Conservation (phyloP, 2,329 filamentous ascomycete genomes). For the Aspergillus ustus region DNA sequence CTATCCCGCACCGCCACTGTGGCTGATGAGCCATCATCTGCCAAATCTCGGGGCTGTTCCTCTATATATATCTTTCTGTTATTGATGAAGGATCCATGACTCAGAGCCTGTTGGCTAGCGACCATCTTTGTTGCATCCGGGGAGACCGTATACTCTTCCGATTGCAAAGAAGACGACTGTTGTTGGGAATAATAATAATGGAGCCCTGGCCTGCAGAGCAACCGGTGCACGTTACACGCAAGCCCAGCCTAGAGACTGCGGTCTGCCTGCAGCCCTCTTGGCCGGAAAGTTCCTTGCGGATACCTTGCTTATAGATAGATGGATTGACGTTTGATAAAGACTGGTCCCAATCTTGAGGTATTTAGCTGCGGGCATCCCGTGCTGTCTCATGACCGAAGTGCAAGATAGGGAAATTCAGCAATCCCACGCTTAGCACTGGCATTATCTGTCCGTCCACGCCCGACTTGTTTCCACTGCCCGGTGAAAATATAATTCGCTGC, state of each 20-base stretch:
- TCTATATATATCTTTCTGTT: not conserved
- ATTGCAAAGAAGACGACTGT: not conserved
- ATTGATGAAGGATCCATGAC: not conserved
- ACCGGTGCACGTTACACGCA: slow-evolving; percentile 17
- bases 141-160: not conserved
- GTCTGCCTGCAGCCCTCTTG: slow-evolving; percentile 2
- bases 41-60: not conserved
- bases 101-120: not conserved
- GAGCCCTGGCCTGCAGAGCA: slow-evolving; percentile 11
- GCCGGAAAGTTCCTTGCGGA: slow-evolving; percentile 2
- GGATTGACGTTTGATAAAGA: not conserved
- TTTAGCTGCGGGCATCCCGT: slow-evolving; percentile 2
- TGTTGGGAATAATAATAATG: slow-evolving; percentile 2
- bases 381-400: slow-evolving; percentile 1
- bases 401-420: slow-evolving; percentile 15
- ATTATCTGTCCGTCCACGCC: not conserved
- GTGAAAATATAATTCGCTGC: not conserved
- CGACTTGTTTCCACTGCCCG: not conserved
- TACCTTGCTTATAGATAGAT: slow-evolving; percentile 6
- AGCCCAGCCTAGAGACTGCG: slow-evolving; percentile 1
- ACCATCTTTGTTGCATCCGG: not conserved
- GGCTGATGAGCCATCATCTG: slow-evolving; percentile 26
- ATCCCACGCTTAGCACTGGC: slow-evolving; percentile 17
- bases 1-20: slow-evolving; percentile 35
- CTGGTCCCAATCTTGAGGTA: not conserved